Percentiles rank a stretch among this genome's conserved stretches.
Evolutionary conservation across 1,284 basidiomycete genomes (phyloP).

Genomic region (Cerrena zonata): DNA sequence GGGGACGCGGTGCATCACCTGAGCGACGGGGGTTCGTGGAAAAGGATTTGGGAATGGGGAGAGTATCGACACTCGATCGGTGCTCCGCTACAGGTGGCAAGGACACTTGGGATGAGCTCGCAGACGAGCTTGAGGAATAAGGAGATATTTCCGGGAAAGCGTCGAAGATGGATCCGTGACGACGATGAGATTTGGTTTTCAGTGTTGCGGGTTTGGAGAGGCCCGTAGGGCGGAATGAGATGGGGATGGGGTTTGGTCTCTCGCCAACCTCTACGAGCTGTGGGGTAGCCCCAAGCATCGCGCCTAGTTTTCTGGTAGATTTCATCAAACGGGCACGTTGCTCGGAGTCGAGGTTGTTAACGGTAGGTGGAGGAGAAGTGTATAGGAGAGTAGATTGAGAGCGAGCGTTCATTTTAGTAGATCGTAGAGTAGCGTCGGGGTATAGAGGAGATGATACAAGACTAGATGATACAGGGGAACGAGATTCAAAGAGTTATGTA

Average conservation of each 20-base stretch:
- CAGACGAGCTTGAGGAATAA: slow-evolving; percentile 5
- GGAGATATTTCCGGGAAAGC: not conserved
- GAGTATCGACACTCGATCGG: slow-evolving; percentile 18
- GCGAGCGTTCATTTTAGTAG: not conserved
- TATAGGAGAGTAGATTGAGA: not conserved
- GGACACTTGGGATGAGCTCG: slow-evolving; percentile 28
- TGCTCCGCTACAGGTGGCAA: slow-evolving; percentile 16
- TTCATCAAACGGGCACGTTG: slow-evolving; percentile 52
- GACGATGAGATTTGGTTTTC: not conserved
- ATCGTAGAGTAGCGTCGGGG: not conserved
- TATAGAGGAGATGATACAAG: not conserved
- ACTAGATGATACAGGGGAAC: not conserved
- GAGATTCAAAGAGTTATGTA: not conserved
- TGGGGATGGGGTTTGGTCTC: slow-evolving; percentile 10
- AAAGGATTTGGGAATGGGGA: slow-evolving; percentile 17
- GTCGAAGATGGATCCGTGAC: not conserved
- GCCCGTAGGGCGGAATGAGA: slow-evolving; percentile 22
- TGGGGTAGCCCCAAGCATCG: slow-evolving; percentile 52
- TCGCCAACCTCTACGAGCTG: slow-evolving; percentile 38
- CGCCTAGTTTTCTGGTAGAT: slow-evolving; percentile 54
- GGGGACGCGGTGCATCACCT: slow-evolving; percentile 13
- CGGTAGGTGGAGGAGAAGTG: slow-evolving; percentile 33
- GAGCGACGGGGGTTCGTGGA: slow-evolving; percentile 10
- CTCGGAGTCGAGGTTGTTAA: slow-evolving; percentile 41
- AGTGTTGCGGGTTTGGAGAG: not conserved